Conservation (phyloP, 2,329 filamentous ascomycete genomes). For the Beauveria asiatica region DNA sequence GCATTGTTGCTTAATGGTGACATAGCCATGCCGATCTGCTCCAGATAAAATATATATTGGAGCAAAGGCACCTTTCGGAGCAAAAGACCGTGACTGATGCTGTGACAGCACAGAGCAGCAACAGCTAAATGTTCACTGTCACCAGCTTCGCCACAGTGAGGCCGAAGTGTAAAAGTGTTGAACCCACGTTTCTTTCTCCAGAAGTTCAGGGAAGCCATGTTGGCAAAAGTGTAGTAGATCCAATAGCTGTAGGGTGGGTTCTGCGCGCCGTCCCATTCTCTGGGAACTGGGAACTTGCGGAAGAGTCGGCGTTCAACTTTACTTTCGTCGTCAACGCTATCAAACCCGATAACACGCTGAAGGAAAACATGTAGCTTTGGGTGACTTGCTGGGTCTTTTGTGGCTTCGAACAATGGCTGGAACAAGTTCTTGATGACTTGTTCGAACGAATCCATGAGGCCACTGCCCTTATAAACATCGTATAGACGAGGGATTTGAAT, state of each 20-base stretch:
- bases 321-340: slow-evolving; percentile 97
- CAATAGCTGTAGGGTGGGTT: slow-evolving; percentile 99
- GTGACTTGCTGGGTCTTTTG: slow-evolving; percentile 74
- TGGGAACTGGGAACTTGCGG: slow-evolving; percentile 87
- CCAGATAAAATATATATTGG: slow-evolving; percentile 95
- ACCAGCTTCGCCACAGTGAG: slow-evolving; percentile 93
- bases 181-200: slow-evolving; percentile 88
- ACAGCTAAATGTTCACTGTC: slow-evolving; percentile 94
- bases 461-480: slow-evolving; percentile 88
- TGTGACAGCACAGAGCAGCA: slow-evolving; percentile 85
- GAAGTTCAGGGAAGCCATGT: slow-evolving; percentile 84
- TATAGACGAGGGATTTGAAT: slow-evolving; percentile 92
- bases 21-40: slow-evolving; percentile 98
- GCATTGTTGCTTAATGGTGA: slow-evolving; percentile 98
- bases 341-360: slow-evolving; percentile 91
- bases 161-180: slow-evolving; percentile 88
- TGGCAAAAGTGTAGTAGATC: slow-evolving; percentile 96
- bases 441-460: slow-evolving; percentile 81
- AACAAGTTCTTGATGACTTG: slow-evolving; percentile 88
- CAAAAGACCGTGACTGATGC: slow-evolving; percentile 89
- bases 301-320: slow-evolving; percentile 92
- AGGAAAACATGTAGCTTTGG: slow-evolving; percentile 92
- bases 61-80: slow-evolving; percentile 89
- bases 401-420: slow-evolving; percentile 89
- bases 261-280: slow-evolving; percentile 81